These are phyloP conservation scores for Phalaenopsis hybrid DNA, from an alignment of 116 monocot species.

Conservation along the genomic window DNA sequence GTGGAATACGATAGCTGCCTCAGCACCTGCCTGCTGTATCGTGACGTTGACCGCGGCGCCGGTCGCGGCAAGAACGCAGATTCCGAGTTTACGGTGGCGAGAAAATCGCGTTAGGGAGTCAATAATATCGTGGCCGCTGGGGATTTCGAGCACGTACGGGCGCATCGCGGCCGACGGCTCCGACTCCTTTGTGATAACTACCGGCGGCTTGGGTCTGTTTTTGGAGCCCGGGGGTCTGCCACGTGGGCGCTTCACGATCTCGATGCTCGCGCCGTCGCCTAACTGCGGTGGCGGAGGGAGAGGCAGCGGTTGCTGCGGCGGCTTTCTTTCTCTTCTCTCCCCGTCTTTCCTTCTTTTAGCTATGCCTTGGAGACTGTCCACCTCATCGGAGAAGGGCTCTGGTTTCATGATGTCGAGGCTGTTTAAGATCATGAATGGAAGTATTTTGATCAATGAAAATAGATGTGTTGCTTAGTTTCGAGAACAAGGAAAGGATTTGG, in stretches of 20 bases:
- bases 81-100: background rate
- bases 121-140: constrained; percentile 7
- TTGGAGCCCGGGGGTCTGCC: constrained; percentile 14
- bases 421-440: constrained; percentile 1
- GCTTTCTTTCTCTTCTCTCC: background rate
- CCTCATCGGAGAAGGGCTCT: background rate
- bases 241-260: constrained; percentile 12
- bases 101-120: constrained; percentile 2
- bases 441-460: background rate
- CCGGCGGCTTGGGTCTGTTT: constrained; percentile 10
- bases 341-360: background rate
- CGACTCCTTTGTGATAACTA: background rate
- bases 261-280: constrained; percentile 1
- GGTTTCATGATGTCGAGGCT: constrained; percentile 4
- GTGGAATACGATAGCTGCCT: background rate
- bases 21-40: background rate
- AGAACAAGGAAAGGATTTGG: background rate
- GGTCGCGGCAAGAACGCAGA: constrained; percentile 10
- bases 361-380: background rate
- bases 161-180: background rate
- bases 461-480: no score
- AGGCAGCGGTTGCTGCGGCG: background rate
- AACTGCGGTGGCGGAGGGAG: background rate
- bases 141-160: constrained; percentile 14
- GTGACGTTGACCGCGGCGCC: constrained; percentile 9